A percentile compares a stretch with the other conserved stretches of the same genome.
Conservation (phyloP, 2,329 filamentous ascomycete genomes). For the Escovopsis sp. region DNA sequence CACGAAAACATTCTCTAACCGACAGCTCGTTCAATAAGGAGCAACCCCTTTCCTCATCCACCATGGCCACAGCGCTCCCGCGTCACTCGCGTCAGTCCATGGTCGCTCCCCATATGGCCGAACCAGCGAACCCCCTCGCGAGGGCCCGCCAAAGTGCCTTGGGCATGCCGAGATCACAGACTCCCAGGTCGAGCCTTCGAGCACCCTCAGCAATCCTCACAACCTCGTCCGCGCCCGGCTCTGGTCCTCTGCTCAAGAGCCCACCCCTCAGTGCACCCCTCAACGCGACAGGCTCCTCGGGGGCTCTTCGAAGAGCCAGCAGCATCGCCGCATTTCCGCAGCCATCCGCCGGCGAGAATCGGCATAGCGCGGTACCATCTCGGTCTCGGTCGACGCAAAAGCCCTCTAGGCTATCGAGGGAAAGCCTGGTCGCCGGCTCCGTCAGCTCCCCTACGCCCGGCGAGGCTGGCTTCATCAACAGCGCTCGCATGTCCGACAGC, state of each 20-base stretch:
- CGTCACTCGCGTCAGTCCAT: constrained; percentile 51
- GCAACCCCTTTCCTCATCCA: not conserved
- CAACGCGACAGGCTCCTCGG: constrained; percentile 43
- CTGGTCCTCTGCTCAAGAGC: constrained; percentile 41
- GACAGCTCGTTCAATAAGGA: not conserved
- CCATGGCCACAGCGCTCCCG: constrained; percentile 42
- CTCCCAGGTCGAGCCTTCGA: constrained; percentile 42
- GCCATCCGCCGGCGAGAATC: constrained; percentile 54
- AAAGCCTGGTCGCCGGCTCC: constrained; percentile 34
- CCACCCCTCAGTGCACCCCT: constrained; percentile 41
- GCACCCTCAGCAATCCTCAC: constrained; percentile 39
- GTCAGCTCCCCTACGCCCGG: constrained; percentile 51
- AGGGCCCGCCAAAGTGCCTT: constrained; percentile 57
- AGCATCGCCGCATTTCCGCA: constrained; percentile 92
- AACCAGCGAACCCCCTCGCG: constrained; percentile 57
- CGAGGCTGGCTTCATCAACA: constrained; percentile 58
- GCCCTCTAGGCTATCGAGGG: constrained; percentile 36
- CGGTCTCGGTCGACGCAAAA: constrained; percentile 33
- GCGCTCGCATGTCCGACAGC: constrained; percentile 55
- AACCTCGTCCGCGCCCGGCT: constrained; percentile 36
- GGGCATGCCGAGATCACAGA: constrained; percentile 24
- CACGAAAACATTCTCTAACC: constrained; percentile 6
- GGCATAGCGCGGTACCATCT: constrained; percentile 44
- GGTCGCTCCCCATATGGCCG: constrained; percentile 53
- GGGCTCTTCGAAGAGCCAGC: constrained; percentile 67